A percentile compares a stretch with the other conserved stretches of the same genome.
Evolutionary conservation across 192 early-diverging fungal genomes (phyloP).

Genomic region (Linnemannia schmuckeri): DNA sequence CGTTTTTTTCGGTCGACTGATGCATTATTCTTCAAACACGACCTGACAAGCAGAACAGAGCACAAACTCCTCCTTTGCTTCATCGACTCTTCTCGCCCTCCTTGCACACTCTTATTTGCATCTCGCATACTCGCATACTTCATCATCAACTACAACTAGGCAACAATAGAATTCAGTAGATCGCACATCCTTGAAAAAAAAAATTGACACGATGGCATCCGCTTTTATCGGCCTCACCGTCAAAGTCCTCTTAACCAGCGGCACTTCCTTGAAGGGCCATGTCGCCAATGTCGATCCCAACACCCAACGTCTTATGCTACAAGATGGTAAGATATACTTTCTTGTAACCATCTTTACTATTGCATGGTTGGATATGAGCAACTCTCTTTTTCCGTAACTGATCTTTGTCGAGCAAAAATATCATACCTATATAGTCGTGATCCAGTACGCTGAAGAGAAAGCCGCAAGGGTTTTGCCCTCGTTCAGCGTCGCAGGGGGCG

Average conservation of each 20-base stretch:
- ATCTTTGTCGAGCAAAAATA: not conserved
- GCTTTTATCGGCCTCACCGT: constrained; percentile 70
- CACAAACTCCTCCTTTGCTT: not conserved
- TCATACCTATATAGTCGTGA: constrained; percentile 23
- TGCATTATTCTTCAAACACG: not conserved
- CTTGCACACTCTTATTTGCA: not conserved
- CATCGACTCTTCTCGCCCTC: not conserved
- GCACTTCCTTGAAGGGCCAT: constrained; percentile 66
- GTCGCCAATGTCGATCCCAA: constrained; percentile 71
- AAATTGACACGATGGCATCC: constrained; percentile 60
- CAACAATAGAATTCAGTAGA: not conserved
- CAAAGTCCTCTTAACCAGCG: constrained; percentile 63
- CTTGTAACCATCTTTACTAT: not conserved
- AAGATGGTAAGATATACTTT: constrained; percentile 63
- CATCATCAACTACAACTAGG: not conserved
- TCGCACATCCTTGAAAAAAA: not conserved
- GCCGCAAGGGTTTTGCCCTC: constrained; percentile 48
- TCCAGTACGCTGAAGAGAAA: constrained; percentile 55
- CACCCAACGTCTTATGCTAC: constrained; percentile 73
- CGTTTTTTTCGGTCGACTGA: not conserved
- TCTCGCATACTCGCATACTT: not conserved
- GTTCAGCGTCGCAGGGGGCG: constrained; percentile 70
- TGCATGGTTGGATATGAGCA: not conserved
- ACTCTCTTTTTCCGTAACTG: not conserved
- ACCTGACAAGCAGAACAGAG: not conserved